Conservation (phyloP, 1,284 basidiomycete genomes). For the Cystobasidium pallidum region DNA sequence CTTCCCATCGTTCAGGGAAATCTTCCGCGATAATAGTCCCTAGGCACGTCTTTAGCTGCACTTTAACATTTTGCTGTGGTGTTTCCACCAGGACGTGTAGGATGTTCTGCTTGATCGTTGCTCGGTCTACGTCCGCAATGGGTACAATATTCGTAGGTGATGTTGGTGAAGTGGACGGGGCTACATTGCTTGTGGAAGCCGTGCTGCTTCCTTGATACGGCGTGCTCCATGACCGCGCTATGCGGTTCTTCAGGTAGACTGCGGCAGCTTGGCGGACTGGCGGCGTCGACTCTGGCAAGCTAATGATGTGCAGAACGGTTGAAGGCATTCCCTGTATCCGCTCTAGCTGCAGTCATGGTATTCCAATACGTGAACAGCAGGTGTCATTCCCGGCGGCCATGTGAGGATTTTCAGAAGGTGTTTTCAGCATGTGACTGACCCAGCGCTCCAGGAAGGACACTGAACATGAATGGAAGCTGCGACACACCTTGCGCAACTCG, state of each 20-base stretch:
- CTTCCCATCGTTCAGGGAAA: conserved; percentile 74
- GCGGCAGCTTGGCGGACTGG: conserved; percentile 61
- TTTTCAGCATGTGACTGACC: conserved; percentile 11
- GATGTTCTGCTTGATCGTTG: conserved; percentile 68
- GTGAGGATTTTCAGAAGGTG: neutral
- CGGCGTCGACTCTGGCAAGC: conserved; percentile 55
- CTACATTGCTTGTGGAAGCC: neutral
- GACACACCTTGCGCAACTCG: conserved; percentile 73
- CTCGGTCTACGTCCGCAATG: conserved; percentile 69
- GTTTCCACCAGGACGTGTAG: conserved; percentile 70
- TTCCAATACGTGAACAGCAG: too few relatives aligned
- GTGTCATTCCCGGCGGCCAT: too few relatives aligned
- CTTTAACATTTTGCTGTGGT: conserved; percentile 61
- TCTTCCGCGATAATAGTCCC: conserved; percentile 72
- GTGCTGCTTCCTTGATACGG: conserved; percentile 54
- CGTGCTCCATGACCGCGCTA: conserved; percentile 43
- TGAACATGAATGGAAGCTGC: neutral
- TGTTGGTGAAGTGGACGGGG: neutral
- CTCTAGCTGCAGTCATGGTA: conserved; percentile 64
- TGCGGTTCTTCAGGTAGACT: conserved; percentile 82
- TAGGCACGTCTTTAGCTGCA: conserved; percentile 72
- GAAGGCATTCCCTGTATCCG: conserved; percentile 75
- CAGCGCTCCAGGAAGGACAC: too few relatives aligned
- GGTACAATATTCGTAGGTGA: conserved; percentile 53
- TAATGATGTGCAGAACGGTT: conserved; percentile 78